Evolutionary conservation across 1,284 basidiomycete species (phyloP).

Genomic region (Marasmius oreades): DNA sequence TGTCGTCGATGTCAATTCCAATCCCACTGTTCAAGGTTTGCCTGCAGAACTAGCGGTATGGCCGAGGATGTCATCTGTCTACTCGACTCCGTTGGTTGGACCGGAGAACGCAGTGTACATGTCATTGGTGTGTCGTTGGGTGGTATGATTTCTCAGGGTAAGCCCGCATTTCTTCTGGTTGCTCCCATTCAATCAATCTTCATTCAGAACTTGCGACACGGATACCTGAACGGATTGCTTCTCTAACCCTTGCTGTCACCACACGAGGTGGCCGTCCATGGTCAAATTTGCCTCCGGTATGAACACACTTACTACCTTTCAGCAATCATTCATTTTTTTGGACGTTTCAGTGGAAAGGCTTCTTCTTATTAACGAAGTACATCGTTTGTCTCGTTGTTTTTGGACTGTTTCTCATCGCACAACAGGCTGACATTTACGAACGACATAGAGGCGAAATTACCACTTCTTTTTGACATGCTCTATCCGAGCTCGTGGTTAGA

Average conservation of each 20-base stretch:
- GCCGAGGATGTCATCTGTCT: constrained; percentile 73
- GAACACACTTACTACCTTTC: constrained; percentile 18
- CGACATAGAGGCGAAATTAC: constrained; percentile 49
- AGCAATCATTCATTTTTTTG: constrained; percentile 1
- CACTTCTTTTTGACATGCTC: constrained; percentile 55
- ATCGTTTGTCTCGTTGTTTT: constrained; percentile 1
- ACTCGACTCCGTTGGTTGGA: constrained; percentile 76
- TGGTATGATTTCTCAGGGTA: constrained; percentile 84
- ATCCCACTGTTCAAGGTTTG: constrained; percentile 23
- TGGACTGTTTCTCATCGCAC: not conserved
- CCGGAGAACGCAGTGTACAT: constrained; percentile 49
- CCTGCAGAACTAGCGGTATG: constrained; percentile 68
- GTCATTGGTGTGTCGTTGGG: constrained; percentile 81
- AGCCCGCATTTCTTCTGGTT: not conserved
- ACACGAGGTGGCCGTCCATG: constrained; percentile 58
- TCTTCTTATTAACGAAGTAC: constrained; percentile 34
- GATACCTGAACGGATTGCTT: constrained; percentile 65
- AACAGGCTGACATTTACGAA: constrained; percentile 41
- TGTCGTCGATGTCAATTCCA: not conserved
- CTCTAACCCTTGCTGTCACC: constrained; percentile 69
- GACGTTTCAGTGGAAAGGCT: constrained; percentile 38
- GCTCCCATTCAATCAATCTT: not conserved
- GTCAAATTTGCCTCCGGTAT: constrained; percentile 59
- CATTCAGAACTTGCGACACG: constrained; percentile 57
- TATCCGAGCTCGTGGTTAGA: constrained; percentile 62